phyloP scores from a whole-genome alignment of 176 grass and related monocot genomes.

The Stipa capillata region DNA sequence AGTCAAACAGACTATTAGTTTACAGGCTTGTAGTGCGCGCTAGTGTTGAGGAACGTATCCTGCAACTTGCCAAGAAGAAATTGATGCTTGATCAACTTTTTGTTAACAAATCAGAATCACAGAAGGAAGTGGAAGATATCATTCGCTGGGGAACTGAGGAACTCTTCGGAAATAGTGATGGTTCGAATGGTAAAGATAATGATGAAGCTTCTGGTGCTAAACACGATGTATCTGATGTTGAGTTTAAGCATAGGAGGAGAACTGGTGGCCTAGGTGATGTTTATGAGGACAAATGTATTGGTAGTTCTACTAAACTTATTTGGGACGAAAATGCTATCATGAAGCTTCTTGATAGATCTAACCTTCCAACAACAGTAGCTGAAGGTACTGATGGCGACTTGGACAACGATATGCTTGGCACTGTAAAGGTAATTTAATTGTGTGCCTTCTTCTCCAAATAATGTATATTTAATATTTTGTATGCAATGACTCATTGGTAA shows the following conservation, averaged over 20 bases:
- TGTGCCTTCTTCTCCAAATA: background rate
- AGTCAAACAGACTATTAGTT: constrained; percentile 93
- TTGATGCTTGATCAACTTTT: constrained; percentile 99
- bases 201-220: constrained; percentile 52
- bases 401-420: constrained; percentile 96
- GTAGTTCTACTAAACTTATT: constrained; percentile 59
- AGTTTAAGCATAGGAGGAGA: constrained; percentile 81
- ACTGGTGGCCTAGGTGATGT: constrained; percentile 93
- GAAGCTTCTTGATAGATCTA: constrained; percentile 91
- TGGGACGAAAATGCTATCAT: constrained; percentile 97
- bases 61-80: constrained; percentile 98
- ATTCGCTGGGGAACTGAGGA: constrained; percentile 98
- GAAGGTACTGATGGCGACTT: constrained; percentile 71
- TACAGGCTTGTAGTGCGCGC: constrained; percentile 96
- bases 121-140: constrained; percentile 98
- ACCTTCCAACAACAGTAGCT: constrained; percentile 65
- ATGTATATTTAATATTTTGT: constrained; percentile 3
- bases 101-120: constrained; percentile 93
- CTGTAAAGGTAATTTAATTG: constrained; percentile 71
- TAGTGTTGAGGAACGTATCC: constrained; percentile 98
- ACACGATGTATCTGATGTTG: constrained; percentile 42
- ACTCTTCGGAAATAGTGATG: constrained; percentile 68
- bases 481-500: constrained; percentile 4
- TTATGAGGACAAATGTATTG: constrained; percentile 90
- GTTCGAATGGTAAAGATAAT: constrained; percentile 47